Evolutionary conservation across 2,329 filamentous ascomycete species (phyloP).

Genomic region (Juglanconis sp.): DNA sequence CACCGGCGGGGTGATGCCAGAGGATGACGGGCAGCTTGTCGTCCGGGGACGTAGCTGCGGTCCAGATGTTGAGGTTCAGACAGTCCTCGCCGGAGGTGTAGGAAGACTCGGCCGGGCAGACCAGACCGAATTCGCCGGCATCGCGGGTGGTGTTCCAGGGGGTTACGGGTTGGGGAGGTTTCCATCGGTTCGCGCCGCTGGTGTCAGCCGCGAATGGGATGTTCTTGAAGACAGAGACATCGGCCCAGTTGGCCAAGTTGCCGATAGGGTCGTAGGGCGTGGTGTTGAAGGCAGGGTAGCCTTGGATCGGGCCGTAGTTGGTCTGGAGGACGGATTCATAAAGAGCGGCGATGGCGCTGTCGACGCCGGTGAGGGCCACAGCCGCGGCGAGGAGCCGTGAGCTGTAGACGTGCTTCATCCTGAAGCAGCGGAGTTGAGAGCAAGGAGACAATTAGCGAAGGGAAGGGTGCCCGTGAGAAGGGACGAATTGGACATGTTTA

Average conservation of each 20-base stretch:
- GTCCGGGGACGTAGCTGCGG: constrained; percentile 23
- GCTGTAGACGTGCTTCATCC: too few relatives aligned
- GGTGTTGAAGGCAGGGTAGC: constrained; percentile 19
- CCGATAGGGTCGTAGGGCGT: constrained; percentile 4
- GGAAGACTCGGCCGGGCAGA: constrained; percentile 25
- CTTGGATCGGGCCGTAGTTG: constrained; percentile 18
- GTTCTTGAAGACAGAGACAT: constrained; percentile 45
- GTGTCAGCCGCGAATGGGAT: constrained; percentile 45
- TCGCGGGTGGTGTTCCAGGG: constrained; percentile 24
- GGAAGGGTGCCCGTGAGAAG: too few relatives aligned
- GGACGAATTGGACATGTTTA: too few relatives aligned
- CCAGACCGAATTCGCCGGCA: constrained; percentile 34
- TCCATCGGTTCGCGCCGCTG: constrained; percentile 42
- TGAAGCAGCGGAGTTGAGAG: too few relatives aligned
- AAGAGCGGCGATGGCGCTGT: background rate
- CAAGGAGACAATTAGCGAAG: too few relatives aligned
- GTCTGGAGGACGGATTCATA: constrained; percentile 11
- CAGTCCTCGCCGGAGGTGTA: constrained; percentile 43
- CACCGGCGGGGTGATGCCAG: constrained; percentile 53
- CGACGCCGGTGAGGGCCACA: too few relatives aligned
- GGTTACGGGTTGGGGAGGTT: constrained; percentile 33
- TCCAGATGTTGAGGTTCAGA: constrained; percentile 50
- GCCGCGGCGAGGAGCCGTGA: too few relatives aligned
- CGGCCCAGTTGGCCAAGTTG: constrained; percentile 23
- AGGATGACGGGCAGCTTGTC: constrained; percentile 46